Evolutionary conservation across 805 yeast species (phyloP).

Genomic region (Cyberlindnera petersonii): DNA sequence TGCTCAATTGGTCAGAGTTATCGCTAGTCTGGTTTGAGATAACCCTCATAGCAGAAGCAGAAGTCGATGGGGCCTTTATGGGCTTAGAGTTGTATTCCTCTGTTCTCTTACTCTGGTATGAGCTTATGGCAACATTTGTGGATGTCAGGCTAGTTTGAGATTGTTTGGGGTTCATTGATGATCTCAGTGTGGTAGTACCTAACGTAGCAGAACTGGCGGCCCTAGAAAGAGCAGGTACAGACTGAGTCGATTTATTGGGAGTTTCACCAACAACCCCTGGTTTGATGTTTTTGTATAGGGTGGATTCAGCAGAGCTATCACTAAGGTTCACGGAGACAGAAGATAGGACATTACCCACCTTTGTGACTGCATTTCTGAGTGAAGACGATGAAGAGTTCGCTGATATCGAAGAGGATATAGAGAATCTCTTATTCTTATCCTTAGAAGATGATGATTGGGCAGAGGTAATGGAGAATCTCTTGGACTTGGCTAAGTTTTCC

Average conservation of each 20-base stretch:
- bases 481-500: constrained; percentile 16
- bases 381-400: constrained; percentile 19
- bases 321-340: constrained; percentile 24
- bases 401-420: constrained; percentile 19
- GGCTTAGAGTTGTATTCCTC: constrained; percentile 14
- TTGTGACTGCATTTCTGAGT: constrained; percentile 22
- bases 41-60: constrained; percentile 8
- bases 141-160: constrained; percentile 11
- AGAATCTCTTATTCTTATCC: constrained; percentile 20
- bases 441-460: constrained; percentile 18
- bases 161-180: constrained; percentile 8
- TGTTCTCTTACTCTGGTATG: constrained; percentile 16
- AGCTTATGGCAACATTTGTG: constrained; percentile 11
- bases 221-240: too few species aligned
- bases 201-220: too few species aligned
- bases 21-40: neutral
- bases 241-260: neutral
- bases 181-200: neutral
- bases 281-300: constrained; percentile 17
- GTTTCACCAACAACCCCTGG: constrained; percentile 27
- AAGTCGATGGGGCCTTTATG: constrained; percentile 10
- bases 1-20: constrained; percentile 22
- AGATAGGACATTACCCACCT: constrained; percentile 24
- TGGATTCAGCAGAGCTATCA: constrained; percentile 20
- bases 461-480: constrained; percentile 25